Conservation (phyloP, 768 basidiomycete genomes). For the Boletus subcaerulescens region DNA sequence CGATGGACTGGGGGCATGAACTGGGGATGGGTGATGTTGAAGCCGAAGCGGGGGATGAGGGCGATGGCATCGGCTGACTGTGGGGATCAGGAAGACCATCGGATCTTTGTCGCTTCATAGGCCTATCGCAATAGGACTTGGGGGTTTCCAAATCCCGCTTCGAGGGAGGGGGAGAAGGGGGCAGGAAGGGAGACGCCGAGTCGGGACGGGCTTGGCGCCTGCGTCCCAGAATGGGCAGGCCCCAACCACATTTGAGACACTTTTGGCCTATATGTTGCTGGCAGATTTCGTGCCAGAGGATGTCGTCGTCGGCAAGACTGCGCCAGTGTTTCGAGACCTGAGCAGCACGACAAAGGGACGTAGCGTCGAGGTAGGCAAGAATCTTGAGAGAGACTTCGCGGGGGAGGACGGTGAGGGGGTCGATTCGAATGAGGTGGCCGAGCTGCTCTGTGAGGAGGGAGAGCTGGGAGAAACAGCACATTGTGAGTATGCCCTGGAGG, state of each 20-base stretch:
- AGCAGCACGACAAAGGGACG: conserved; percentile 88
- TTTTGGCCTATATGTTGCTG: conserved; percentile 98
- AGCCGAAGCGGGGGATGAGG: conserved; percentile 16
- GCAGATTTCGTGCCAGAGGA: conserved; percentile 94
- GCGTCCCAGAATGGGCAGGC: conserved; percentile 85
- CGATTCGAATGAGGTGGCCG: conserved; percentile 88
- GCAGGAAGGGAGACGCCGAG: conserved; percentile 39
- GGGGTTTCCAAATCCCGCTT: conserved; percentile 43
- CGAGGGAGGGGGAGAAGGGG: conserved; percentile 20
- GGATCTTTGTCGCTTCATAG: conserved; percentile 50
- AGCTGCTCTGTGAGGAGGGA: conserved; percentile 94
- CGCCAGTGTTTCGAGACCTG: conserved; percentile 88
- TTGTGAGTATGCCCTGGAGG: conserved; percentile 93
- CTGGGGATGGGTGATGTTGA: conserved; percentile 7
- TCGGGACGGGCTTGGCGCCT: conserved; percentile 46
- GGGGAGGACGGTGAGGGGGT: conserved; percentile 89
- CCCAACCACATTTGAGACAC: conserved; percentile 97
- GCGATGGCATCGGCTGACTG: neutral
- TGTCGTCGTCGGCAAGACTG: conserved; percentile 87
- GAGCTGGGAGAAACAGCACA: conserved; percentile 99
- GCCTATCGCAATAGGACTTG: conserved; percentile 30
- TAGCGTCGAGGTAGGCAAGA: conserved; percentile 87
- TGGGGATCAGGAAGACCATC: neutral
- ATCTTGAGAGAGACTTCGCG: conserved; percentile 86
- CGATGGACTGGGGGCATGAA: conserved; percentile 4